Conservation (phyloP, 1,284 basidiomycete species). For the Austroboletus novae-zelandiae region DNA sequence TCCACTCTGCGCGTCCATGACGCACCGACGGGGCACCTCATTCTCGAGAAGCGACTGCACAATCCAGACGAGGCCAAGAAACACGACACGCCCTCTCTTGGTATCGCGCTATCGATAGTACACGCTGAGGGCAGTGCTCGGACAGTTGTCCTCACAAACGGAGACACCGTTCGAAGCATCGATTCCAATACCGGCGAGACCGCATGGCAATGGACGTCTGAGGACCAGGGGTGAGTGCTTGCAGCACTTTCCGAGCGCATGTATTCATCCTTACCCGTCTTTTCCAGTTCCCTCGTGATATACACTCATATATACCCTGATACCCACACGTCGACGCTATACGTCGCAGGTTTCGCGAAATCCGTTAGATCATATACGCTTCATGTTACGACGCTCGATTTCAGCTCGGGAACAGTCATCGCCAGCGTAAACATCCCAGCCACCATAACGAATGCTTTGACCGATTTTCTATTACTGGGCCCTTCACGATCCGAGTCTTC, state of each 20-base stretch:
- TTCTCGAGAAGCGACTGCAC: conserved; percentile 67
- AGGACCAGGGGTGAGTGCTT: conserved; percentile 57
- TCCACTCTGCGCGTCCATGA: conserved; percentile 73
- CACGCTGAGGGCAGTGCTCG: conserved; percentile 1
- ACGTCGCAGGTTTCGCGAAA: conserved; percentile 68
- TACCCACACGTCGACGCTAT: conserved; percentile 46
- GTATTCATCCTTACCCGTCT: neutral
- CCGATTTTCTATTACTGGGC: conserved; percentile 36
- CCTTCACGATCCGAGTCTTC: conserved; percentile 37
- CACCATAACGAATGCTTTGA: conserved; percentile 44
- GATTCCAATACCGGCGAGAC: conserved; percentile 47
- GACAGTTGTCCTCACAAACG: conserved; percentile 52
- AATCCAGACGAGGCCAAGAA: conserved; percentile 41
- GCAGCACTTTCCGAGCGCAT: neutral
- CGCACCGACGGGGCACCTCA: conserved; percentile 60
- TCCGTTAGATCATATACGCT: conserved; percentile 63
- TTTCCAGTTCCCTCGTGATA: conserved; percentile 58
- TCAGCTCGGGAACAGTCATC: conserved; percentile 54
- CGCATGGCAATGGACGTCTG: conserved; percentile 63
- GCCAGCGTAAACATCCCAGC: conserved; percentile 56
- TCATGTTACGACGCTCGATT: conserved; percentile 59
- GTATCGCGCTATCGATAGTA: conserved; percentile 37
- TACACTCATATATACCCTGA: conserved; percentile 62
- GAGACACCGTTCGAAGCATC: conserved; percentile 51
- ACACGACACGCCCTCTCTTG: conserved; percentile 50